phyloP scores from a whole-genome alignment of 352 stramenopile genomes.

The Pythium biforme region DNA sequence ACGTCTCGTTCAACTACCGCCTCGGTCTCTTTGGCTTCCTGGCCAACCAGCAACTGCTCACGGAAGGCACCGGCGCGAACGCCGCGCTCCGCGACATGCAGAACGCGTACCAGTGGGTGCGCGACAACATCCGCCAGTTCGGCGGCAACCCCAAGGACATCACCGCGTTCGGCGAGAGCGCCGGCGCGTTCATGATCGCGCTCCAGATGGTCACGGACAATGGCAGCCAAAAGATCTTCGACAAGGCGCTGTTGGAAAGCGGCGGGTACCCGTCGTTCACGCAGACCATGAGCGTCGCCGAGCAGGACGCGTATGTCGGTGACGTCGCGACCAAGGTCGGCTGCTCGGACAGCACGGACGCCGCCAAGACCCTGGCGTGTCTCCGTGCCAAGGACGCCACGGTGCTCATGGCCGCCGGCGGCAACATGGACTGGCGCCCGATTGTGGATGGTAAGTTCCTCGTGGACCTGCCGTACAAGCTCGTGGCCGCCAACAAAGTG shows the following conservation, averaged over 20 bases:
- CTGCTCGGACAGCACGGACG: neutral
- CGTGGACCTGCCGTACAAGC: neutral
- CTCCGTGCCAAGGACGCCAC: neutral
- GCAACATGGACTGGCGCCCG: slow-evolving; percentile 5
- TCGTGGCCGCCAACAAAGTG: slow-evolving; percentile 7
- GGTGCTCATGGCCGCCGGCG: neutral
- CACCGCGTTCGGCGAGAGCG: slow-evolving; percentile 28
- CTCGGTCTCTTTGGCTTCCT: slow-evolving; percentile 30
- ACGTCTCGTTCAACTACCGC: slow-evolving; percentile 42
- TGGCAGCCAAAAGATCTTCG: slow-evolving; percentile 16
- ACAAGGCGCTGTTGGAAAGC: slow-evolving; percentile 11
- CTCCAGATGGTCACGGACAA: slow-evolving; percentile 5
- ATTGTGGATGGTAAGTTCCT: slow-evolving; percentile 11
- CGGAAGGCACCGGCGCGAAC: slow-evolving; percentile 31
- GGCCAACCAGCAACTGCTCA: slow-evolving; percentile 27
- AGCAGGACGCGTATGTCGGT: neutral
- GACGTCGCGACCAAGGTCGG: neutral
- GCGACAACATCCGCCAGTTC: slow-evolving; percentile 36
- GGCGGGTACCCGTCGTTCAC: slow-evolving; percentile 7
- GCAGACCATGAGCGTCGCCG: slow-evolving; percentile 3
- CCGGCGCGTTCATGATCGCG: slow-evolving; percentile 10
- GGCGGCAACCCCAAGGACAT: slow-evolving; percentile 37
- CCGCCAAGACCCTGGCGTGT: neutral
- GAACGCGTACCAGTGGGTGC: slow-evolving; percentile 35
- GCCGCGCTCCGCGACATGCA: slow-evolving; percentile 28